A percentile compares a stretch with the other conserved stretches of the same genome.
Conservation (phyloP, 139 green algal species). For the Chlamydomonas eustigma region DNA sequence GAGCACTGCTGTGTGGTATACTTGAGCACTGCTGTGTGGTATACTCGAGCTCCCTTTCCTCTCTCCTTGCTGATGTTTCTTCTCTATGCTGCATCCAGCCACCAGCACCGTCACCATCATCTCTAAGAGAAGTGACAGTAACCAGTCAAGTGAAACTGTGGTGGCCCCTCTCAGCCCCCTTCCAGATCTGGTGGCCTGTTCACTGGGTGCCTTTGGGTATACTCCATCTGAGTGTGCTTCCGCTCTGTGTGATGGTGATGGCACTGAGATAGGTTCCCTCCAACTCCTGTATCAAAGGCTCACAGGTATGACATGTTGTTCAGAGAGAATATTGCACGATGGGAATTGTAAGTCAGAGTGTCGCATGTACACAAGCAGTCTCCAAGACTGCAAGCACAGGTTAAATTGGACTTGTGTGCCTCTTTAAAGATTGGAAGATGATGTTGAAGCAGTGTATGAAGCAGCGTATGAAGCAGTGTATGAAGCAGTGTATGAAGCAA, state of each 20-base stretch:
- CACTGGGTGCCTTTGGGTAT: slow-evolving; percentile 2
- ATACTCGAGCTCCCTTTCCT: too few relatives aligned
- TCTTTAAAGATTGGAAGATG: too few relatives aligned
- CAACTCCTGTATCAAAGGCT: slow-evolving; percentile 33
- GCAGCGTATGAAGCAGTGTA: too few relatives aligned
- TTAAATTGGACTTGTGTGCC: too few relatives aligned
- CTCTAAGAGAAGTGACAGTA: neutral
- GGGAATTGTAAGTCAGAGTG: too few relatives aligned
- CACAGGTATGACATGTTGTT: slow-evolving; percentile 26
- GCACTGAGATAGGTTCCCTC: slow-evolving; percentile 42
- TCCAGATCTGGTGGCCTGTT: neutral
- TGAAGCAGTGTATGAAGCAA: too few relatives aligned
- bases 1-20: too few relatives aligned
- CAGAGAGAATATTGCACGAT: too few relatives aligned
- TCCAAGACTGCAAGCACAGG: too few relatives aligned
- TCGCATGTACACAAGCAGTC: too few relatives aligned
- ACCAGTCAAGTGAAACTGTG: neutral
- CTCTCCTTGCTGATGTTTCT: neutral
- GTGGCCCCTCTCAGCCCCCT: neutral
- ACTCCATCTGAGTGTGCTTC: neutral
- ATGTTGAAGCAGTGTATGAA: too few relatives aligned
- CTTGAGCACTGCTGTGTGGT: too few relatives aligned
- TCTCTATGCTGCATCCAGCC: neutral
- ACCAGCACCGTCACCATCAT: slow-evolving; percentile 3
- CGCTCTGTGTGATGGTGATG: slow-evolving; percentile 4